Percentiles rank a stretch among this genome's conserved stretches.
These are phyloP conservation scores for Mortierella sp. DNA, from an alignment of 371 early-diverging fungal species.

Conservation along the genomic window DNA sequence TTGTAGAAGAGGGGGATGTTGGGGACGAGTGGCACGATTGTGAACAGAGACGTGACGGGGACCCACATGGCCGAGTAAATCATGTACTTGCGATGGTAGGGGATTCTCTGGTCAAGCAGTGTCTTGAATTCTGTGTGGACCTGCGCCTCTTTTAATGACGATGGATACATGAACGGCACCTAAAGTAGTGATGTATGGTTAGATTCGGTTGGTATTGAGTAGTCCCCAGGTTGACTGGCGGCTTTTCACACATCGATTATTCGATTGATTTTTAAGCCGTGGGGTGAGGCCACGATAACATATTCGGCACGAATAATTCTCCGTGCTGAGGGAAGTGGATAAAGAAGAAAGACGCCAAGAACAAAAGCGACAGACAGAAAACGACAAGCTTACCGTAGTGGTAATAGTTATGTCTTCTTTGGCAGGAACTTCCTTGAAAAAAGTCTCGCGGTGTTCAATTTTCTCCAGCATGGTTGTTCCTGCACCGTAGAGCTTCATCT, in stretches of 20 bases:
- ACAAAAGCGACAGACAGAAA: background rate
- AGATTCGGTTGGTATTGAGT: background rate
- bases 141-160: conserved; percentile 50
- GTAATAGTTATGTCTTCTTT: conserved; percentile 63
- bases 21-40: conserved; percentile 83
- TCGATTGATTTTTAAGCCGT: too few species aligned
- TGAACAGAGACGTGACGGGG: conserved; percentile 81
- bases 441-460: conserved; percentile 83
- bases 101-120: conserved; percentile 66
- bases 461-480: conserved; percentile 81
- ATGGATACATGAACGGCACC: conserved; percentile 66
- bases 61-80: conserved; percentile 78
- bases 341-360: too few species aligned
- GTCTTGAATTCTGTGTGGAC: conserved; percentile 64
- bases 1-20: conserved; percentile 90
- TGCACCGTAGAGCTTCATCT: conserved; percentile 69
- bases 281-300: background rate
- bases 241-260: too few species aligned
- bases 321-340: too few species aligned
- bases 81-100: conserved; percentile 83
- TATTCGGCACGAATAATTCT: too few species aligned
- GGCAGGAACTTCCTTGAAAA: conserved; percentile 81
- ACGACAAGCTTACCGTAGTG: conserved; percentile 57
- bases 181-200: conserved; percentile 20
- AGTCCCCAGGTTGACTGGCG: too few species aligned